These are phyloP conservation scores for Salmacisia buchloeana DNA, from an alignment of 1,284 basidiomycete species.

Conservation along the genomic window DNA sequence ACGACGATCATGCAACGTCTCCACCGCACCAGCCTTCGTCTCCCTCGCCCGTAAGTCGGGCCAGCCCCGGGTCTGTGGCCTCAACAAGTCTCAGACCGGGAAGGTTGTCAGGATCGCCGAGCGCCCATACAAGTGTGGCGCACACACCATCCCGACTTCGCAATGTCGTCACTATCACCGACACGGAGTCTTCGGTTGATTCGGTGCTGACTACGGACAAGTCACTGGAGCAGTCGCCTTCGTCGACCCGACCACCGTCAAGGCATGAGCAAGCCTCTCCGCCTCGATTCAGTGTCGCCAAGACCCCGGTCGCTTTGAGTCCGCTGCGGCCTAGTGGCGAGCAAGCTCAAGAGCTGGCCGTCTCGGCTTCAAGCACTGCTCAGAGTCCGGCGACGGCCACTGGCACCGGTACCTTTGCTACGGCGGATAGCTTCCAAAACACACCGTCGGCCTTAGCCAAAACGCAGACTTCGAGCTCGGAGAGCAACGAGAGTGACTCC, in stretches of 20 bases:
- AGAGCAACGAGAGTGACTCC: background rate
- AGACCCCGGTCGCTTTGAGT: no score
- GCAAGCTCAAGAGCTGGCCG: no score
- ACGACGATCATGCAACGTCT: no score
- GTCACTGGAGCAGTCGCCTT: background rate
- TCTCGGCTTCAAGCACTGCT: background rate
- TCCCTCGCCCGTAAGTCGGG: no score
- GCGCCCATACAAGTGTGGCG: background rate
- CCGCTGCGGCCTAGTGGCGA: no score
- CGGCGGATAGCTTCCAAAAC: background rate
- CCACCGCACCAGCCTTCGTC: no score
- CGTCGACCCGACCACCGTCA: no score
- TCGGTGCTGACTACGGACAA: background rate
- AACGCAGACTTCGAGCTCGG: background rate
- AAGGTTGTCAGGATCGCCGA: background rate
- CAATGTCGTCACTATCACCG: background rate
- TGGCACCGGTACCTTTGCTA: background rate
- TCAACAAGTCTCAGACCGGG: background rate
- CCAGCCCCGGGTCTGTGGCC: no score
- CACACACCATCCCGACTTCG: background rate
- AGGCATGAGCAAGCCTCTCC: no score
- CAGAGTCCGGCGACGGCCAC: background rate
- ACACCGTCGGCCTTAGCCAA: background rate
- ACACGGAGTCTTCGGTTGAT: conserved; percentile 1
- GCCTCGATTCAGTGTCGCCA: no score